Conservation (phyloP, 2,329 filamentous ascomycete genomes). For the Penicillium sumatraense region DNA sequence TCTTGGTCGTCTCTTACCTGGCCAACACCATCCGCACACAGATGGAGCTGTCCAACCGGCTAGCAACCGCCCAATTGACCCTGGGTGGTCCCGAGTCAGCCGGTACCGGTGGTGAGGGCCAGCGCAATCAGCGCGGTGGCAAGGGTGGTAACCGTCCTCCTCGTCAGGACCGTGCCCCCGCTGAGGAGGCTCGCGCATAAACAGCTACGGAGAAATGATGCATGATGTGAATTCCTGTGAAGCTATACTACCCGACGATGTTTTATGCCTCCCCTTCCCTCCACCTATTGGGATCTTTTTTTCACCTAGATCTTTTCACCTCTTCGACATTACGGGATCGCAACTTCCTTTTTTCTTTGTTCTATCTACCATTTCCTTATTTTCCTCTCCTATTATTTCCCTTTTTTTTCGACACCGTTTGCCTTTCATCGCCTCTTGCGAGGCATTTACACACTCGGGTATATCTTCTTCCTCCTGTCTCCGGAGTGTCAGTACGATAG, state of each 20-base stretch:
- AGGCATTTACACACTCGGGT: constrained; percentile 14
- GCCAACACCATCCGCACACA: constrained; percentile 99
- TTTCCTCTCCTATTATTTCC: constrained; percentile 20
- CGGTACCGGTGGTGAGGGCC: constrained; percentile 40
- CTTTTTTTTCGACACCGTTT: constrained; percentile 15
- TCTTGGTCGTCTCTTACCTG: constrained; percentile 96
- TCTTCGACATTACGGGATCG: constrained; percentile 17
- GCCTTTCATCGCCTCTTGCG: no score
- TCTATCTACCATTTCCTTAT: constrained; percentile 17
- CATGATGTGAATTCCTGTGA: constrained; percentile 28
- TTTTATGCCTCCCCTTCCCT: constrained; percentile 17
- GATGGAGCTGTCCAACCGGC: constrained; percentile 94
- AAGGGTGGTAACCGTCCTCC: constrained; percentile 50
- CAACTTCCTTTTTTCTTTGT: constrained; percentile 22
- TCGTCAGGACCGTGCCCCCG: constrained; percentile 43
- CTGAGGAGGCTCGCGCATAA: constrained; percentile 46
- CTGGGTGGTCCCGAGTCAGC: constrained; percentile 55
- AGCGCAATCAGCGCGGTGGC: constrained; percentile 35
- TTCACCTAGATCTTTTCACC: background rate
- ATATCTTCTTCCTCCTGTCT: constrained; percentile 10
- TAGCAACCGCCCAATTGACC: constrained; percentile 77
- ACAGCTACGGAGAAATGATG: constrained; percentile 26
- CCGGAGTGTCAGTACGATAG: constrained; percentile 11
- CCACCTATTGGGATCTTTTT: background rate
- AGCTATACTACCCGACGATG: constrained; percentile 23